Base-by-base conservation (phyloP, 441 rosid genomes). In the Eruca vesicaria region DNA sequence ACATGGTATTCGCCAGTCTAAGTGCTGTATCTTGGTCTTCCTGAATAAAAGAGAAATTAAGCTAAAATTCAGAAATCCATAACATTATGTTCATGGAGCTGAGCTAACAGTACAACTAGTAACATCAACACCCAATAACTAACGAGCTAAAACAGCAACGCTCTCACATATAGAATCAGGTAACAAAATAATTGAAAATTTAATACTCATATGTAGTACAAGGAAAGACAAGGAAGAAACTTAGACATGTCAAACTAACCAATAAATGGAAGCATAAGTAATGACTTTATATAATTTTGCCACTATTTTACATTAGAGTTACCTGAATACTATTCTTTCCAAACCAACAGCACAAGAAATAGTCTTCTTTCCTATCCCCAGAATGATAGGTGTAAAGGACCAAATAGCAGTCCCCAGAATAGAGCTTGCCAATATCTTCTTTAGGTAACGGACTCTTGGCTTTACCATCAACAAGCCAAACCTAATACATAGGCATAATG, bases 291-390 rank as follows among this genome's bases (percentile, higher is more conserved):
- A 33, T 57, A 33, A 32, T 21, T 7, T 14, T 56, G 31, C 9
- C 58, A 48, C 43, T 12, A 67, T 33, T 26, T 28, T 28, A 26
- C 15, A 26, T 11, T 48, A 58, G 3, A 9, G 6, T 83, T 87
- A 96, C 99, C 98, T 92, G 91, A 75, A 77, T 77, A 84, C 95
- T 89, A 78, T 96, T 86, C 70, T 88, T 88, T 68, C 99, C 99
- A 82, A 90, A 77, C 99, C 99, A 96, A 72, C 83, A 90, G 84
- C 97, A 90, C 58, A 96, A 82, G 80, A 92, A 85, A 78, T 82
- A 90, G 77, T 94, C 97, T 80, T 96, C 99, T 86, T 92, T 96
- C 88, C 97, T 91, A 36, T 96, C 99, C 80, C 95, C 93, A 1
- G 98, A 81, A 79, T 90, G 98, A 78, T 88, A 91, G 79, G 93